Conservation (phyloP, 306 rosid species). For the Cucurbita ficifolia region DNA sequence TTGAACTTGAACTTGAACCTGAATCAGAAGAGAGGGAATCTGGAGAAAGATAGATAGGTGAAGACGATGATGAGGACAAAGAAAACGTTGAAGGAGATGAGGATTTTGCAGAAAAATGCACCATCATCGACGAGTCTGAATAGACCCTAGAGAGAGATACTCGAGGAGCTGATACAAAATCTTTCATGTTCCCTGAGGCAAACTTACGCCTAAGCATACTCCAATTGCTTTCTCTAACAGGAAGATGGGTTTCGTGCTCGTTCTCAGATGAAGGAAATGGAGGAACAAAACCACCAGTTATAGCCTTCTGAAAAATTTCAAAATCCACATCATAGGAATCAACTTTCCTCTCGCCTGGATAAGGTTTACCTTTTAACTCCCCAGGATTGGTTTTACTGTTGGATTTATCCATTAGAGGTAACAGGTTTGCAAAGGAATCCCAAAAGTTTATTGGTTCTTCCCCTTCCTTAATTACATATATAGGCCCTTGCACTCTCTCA, state of each 20-base stretch:
- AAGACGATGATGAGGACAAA: conserved; percentile 24
- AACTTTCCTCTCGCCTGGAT: conserved; percentile 53
- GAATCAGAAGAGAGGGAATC: conserved; percentile 78
- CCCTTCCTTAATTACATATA: conserved; percentile 58
- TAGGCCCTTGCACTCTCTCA: conserved; percentile 75
- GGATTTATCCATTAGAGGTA: conserved; percentile 75
- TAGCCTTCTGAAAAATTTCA: conserved; percentile 80
- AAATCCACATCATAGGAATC: conserved; percentile 60
- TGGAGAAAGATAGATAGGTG: conserved; percentile 64
- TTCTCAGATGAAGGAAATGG: conserved; percentile 65
- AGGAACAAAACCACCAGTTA: conserved; percentile 84
- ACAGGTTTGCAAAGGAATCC: conserved; percentile 58
- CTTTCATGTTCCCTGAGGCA: conserved; percentile 54
- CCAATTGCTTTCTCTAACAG: conserved; percentile 91
- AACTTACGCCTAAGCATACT: conserved; percentile 69
- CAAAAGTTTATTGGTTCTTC: conserved; percentile 65
- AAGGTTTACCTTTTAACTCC: conserved; percentile 18
- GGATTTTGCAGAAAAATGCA: conserved; percentile 34
- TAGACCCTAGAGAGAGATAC: conserved; percentile 54
- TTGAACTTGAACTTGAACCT: conserved; percentile 42
- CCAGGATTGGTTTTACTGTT: conserved; percentile 22
- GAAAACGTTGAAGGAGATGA: conserved; percentile 42
- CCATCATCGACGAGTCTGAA: conserved; percentile 67
- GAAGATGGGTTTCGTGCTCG: conserved; percentile 85
- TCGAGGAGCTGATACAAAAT: conserved; percentile 61